Evolutionary conservation across 805 yeast genomes (phyloP).

Genomic region (Suhomyces kilbournensis): DNA sequence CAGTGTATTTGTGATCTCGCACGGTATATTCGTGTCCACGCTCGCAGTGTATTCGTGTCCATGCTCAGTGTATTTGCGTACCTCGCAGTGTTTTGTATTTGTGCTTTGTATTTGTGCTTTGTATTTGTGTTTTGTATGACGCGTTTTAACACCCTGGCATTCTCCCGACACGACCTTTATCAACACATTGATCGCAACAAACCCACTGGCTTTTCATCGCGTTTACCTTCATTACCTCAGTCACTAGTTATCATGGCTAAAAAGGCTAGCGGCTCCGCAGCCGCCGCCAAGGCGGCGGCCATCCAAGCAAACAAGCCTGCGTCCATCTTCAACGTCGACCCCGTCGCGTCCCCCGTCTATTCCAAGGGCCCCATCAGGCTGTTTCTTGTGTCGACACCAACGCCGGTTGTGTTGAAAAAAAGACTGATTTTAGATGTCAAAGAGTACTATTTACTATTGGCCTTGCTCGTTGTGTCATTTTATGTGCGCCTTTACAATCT

Average conservation of each 20-base stretch:
- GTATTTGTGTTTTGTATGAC: not conserved
- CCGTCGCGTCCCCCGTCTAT: slow-evolving; percentile 33
- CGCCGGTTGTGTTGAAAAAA: slow-evolving; percentile 33
- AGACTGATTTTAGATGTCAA: slow-evolving; percentile 14
- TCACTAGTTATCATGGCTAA: slow-evolving; percentile 11
- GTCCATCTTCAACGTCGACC: slow-evolving; percentile 28
- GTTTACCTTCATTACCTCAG: too few relatives aligned
- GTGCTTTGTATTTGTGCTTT: too few relatives aligned
- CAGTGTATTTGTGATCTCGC: too few relatives aligned
- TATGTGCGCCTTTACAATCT: slow-evolving; percentile 61
- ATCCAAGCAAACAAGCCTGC: slow-evolving; percentile 6
- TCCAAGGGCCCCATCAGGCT: slow-evolving; percentile 53
- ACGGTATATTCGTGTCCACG: too few relatives aligned
- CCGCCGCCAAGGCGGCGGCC: slow-evolving; percentile 10
- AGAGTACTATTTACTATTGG: slow-evolving; percentile 30
- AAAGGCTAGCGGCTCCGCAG: slow-evolving; percentile 4
- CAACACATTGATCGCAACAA: not conserved
- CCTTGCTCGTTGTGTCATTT: slow-evolving; percentile 48
- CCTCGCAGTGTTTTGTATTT: too few relatives aligned
- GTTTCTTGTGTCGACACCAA: slow-evolving; percentile 52
- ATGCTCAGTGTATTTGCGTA: too few relatives aligned
- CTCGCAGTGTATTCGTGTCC: too few relatives aligned
- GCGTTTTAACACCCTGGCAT: not conserved
- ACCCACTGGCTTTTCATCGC: too few relatives aligned
- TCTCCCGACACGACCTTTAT: slow-evolving; percentile 3